Base-by-base conservation (phyloP, 1,284 basidiomycete genomes). In the Papiliotrema laurentii region DNA sequence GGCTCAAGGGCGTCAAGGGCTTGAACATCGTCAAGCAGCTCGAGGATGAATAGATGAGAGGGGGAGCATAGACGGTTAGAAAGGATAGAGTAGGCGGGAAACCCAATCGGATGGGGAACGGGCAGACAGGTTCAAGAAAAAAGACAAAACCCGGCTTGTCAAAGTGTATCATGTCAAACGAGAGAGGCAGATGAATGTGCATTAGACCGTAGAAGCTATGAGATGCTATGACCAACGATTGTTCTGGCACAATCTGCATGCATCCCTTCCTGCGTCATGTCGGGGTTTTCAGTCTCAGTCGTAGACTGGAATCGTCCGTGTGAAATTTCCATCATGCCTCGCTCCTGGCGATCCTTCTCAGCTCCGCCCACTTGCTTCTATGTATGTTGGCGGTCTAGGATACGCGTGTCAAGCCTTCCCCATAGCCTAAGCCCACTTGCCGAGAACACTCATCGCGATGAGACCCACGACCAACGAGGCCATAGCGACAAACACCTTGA, bases 1-100 rank as follows among this genome's bases (percentile, higher is more conserved):
- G 78, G 3, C 64, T 85, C 60, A 78, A 75, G 59, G 81, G 80
- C 0, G 74, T 78, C 11, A 65, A 43, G 6, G 67, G 71, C 7
- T 46, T 72, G n/a, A 63, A 64, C 34, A 47, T 71, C 13, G 58
- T 66, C 24, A 57, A 54, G 36, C 61, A 61, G 43, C 40, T 56
- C 11, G 57, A 51, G 27, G 58, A 59, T 30, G 57, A 39, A 41
- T 55, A 28, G 24, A 22, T 22, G 14, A 35, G 10, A 18, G 19
- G 7, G 10, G 19, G 10, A 10, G 11, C 16, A 31, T 31, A 31
- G 30, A 16, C 16, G n/a, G 30, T 31, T 31, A 31, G 30, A 31
- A 16, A 10, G 30, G 30, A 31, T 31, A 31, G 30, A 31, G 9
- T 31, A 16, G 16, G 30, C 9, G 9, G 16, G 30, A 31, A 16